These are phyloP conservation scores for Iris macrosiphon DNA, from an alignment of 106 monocot genomes.

Conservation along the genomic window DNA sequence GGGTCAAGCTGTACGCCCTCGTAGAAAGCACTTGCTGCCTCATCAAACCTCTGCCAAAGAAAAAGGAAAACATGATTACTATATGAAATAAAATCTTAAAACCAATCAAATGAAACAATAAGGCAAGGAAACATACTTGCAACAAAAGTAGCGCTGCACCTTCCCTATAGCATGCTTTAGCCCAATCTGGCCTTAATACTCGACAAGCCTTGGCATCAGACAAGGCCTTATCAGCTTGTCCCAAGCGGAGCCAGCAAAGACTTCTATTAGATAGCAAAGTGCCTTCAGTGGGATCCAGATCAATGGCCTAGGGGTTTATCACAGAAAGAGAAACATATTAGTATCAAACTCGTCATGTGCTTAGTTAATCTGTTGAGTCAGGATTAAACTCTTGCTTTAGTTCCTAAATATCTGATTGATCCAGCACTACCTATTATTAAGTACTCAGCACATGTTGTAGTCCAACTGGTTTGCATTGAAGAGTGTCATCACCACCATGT, in stretches of 20 bases:
- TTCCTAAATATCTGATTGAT: too few species aligned
- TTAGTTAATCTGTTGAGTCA: too few species aligned
- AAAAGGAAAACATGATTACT: not conserved
- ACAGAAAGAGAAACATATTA: not conserved
- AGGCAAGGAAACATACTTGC: constrained; percentile 30
- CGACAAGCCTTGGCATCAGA: constrained; percentile 75
- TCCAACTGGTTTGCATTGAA: too few species aligned
- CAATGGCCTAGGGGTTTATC: constrained; percentile 55
- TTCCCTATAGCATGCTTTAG: constrained; percentile 92
- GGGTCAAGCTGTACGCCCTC: constrained; percentile 87
- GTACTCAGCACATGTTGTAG: too few species aligned
- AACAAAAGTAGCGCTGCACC: constrained; percentile 71
- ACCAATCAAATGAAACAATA: not conserved
- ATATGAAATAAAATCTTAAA: not conserved
- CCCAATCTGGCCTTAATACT: constrained; percentile 67
- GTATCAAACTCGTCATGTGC: too few species aligned
- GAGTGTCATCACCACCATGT: too few species aligned
- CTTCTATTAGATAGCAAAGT: constrained; percentile 79
- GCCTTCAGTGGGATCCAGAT: constrained; percentile 74
- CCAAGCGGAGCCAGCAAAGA: constrained; percentile 76
- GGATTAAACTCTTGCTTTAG: too few species aligned
- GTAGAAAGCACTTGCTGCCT: constrained; percentile 94
- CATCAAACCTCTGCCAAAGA: constrained; percentile 67
- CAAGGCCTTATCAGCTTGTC: constrained; percentile 70
- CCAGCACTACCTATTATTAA: too few species aligned